Evolutionary conservation across 805 yeast species (phyloP), one percentile per base, ranked within the genome.

Genomic region (Hanseniaspora taiwanica): DNA sequence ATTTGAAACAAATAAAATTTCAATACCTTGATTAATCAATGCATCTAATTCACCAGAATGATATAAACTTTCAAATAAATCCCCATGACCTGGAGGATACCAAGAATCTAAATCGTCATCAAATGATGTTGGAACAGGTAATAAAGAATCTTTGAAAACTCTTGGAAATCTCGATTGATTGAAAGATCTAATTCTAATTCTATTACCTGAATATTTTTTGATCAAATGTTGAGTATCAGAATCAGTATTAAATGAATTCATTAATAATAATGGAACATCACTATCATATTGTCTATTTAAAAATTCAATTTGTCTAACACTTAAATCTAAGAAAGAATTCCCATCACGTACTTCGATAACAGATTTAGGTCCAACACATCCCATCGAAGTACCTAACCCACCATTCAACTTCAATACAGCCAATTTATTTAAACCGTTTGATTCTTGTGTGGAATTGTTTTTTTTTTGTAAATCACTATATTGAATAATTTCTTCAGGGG

Each of bases 81-180:
- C 98, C 65, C 98, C 98, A 63, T 91, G 98, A 40, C 98, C 98
- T n/a, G 98, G 98, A 38, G 98, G 98, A 60, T 91, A 91, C 98
- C 98, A 91, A 43, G 82, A 70, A 54, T 84, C 89, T 51, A 82
- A 71, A 34, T 71, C 69, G 54, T 85, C 94, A 45, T 79, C 78
- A 48, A 60, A 71, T 27, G 72, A 57, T 48, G 81, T 74, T 44
- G 98, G 96, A 37, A 89, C 96, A 21, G 98, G 98, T 59, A 91
- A 73, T 53, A 86, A 66, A n/a, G 96, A 84, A 63, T 91, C 98
- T 67, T 82, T 85, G 68, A 73, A 81, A 48, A 91, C 85, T 66
- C 98, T 78, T 54, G 98, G 98, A 70, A 77, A 91, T 52, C 91
- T 77, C n/a, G 96, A 86, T 70, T 91, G 98, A 70, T 91, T 91